Percentiles rank a stretch among this genome's conserved stretches.
phyloP scores from a whole-genome alignment of 768 basidiomycete genomes.

The Pleurotus eryngii region DNA sequence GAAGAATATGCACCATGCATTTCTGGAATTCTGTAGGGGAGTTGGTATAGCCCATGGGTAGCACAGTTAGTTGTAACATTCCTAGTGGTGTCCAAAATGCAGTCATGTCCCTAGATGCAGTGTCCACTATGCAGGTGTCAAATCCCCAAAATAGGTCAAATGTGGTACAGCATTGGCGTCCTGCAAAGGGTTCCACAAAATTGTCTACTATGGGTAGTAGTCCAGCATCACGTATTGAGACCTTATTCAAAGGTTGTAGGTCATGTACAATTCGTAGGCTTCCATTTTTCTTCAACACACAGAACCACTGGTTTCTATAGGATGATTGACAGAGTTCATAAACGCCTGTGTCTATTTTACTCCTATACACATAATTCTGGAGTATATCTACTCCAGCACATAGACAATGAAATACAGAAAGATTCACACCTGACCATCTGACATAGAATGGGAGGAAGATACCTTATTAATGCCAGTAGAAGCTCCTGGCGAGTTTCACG shows the following conservation, averaged over 20 bases:
- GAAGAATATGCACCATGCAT: conserved; percentile 27
- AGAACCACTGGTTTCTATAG: conserved; percentile 36
- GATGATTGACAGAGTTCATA: conserved; percentile 33
- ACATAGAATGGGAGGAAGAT: neutral
- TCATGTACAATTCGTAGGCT: conserved; percentile 33
- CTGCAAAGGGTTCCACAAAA: conserved; percentile 27
- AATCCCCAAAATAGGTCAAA: conserved; percentile 36
- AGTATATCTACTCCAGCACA: no score
- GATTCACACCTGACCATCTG: no score
- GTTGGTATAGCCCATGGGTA: conserved; percentile 41
- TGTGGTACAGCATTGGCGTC: conserved; percentile 20
- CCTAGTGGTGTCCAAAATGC: conserved; percentile 37
- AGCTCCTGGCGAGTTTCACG: no score
- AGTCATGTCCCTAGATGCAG: conserved; percentile 26
- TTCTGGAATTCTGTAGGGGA: conserved; percentile 28
- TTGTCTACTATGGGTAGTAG: conserved; percentile 29
- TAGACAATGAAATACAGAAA: no score
- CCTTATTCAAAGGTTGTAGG: conserved; percentile 33
- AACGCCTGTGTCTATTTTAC: conserved; percentile 31
- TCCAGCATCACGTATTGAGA: conserved; percentile 34
- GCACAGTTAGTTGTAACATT: conserved; percentile 22
- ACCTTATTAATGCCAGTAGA: no score
- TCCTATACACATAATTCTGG: no score
- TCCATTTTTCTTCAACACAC: conserved; percentile 32
- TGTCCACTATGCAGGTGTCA: conserved; percentile 24